Percentiles rank a stretch among this genome's conserved stretches.
Evolutionary conservation across 2,329 filamentous ascomycete genomes (phyloP).

Genomic region (Paraphaeosphaeria sporulosa): DNA sequence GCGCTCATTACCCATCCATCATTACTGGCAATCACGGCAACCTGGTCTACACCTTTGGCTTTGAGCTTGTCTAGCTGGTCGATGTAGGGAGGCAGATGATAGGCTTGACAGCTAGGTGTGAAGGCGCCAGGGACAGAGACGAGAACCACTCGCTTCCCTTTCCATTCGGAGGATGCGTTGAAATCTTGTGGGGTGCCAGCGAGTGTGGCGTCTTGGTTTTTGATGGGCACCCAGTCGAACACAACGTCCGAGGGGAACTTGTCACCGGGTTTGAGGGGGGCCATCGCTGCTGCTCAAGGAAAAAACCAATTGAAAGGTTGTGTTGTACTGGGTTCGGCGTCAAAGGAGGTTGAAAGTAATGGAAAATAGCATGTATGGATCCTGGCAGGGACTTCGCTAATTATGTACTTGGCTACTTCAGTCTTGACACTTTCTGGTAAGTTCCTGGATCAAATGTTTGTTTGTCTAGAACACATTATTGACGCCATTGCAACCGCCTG

Average conservation of each 20-base stretch:
- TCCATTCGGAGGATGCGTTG: slow-evolving; percentile 78
- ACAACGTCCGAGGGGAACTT: not conserved
- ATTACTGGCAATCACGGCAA: slow-evolving; percentile 84
- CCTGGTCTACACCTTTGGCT: slow-evolving; percentile 81
- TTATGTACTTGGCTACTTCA: too few species aligned
- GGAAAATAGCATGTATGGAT: too few species aligned
- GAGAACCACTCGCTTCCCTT: slow-evolving; percentile 74
- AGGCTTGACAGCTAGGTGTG: slow-evolving; percentile 83
- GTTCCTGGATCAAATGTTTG: too few species aligned
- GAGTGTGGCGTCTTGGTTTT: slow-evolving; percentile 70
- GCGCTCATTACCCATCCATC: slow-evolving; percentile 87
- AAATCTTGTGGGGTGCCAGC: slow-evolving; percentile 82
- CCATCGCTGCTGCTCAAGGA: too few species aligned
- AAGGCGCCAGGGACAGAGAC: slow-evolving; percentile 79
- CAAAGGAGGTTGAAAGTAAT: too few species aligned
- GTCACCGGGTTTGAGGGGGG: too few species aligned
- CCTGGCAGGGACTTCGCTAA: too few species aligned
- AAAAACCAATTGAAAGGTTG: too few species aligned
- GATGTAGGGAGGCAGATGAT: slow-evolving; percentile 83
- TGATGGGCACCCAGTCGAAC: not conserved
- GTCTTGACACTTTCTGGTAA: too few species aligned
- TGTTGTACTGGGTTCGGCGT: too few species aligned
- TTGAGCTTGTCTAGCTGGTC: slow-evolving; percentile 73
- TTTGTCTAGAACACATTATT: too few species aligned
- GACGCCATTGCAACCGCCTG: too few species aligned